Evolutionary conservation across 2,329 filamentous ascomycete species (phyloP).

Genomic region (Phialocephala sp.): DNA sequence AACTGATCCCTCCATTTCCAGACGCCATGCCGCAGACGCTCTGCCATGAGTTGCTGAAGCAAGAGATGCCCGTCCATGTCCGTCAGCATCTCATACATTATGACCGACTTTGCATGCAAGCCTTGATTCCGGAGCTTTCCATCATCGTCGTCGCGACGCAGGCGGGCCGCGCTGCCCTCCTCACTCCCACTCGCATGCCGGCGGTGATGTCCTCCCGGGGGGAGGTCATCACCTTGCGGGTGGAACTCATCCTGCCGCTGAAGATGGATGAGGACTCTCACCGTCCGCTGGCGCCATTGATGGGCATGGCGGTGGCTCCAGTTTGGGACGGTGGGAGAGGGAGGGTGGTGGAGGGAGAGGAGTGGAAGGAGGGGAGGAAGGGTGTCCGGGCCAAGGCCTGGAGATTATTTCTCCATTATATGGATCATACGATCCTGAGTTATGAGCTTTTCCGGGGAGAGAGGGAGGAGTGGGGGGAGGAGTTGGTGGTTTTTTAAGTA

Average conservation of each 20-base stretch:
- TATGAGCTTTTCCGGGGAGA: constrained; percentile 66
- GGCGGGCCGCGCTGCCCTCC: constrained; percentile 67
- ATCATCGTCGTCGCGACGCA: constrained; percentile 70
- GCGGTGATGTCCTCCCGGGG: background rate
- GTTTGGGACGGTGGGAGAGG: constrained; percentile 45
- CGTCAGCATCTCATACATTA: constrained; percentile 29
- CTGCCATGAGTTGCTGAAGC: background rate
- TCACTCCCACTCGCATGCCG: constrained; percentile 45
- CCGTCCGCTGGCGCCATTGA: constrained; percentile 56
- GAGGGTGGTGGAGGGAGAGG: constrained; percentile 24
- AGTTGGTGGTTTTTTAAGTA: background rate
- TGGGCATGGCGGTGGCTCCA: constrained; percentile 72
- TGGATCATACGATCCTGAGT: constrained; percentile 70
- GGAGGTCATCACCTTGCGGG: constrained; percentile 42
- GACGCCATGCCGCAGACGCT: background rate
- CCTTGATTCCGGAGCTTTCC: constrained; percentile 71
- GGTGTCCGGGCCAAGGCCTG: constrained; percentile 48
- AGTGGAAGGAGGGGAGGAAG: constrained; percentile 35
- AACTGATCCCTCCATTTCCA: background rate
- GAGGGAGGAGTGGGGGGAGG: constrained; percentile 34
- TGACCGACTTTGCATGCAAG: constrained; percentile 66
- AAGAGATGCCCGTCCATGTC: background rate
- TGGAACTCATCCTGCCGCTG: constrained; percentile 59
- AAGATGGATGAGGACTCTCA: constrained; percentile 27
- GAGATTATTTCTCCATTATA: constrained; percentile 74